These are phyloP conservation scores for Mycena belliarum DNA, from an alignment of 768 basidiomycete species.

Conservation along the genomic window DNA sequence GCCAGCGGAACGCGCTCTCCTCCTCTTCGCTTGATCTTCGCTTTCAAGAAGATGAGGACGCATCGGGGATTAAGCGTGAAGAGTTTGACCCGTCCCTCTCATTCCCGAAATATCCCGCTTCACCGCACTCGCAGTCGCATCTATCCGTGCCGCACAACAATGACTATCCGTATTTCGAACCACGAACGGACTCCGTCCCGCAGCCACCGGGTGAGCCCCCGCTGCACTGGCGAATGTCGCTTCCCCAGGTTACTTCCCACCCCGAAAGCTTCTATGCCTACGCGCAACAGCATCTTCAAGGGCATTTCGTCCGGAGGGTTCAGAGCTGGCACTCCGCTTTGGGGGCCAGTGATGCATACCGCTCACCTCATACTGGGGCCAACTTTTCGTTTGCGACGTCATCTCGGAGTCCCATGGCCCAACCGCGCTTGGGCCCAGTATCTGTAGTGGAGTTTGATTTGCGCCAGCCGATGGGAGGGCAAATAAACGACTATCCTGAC, in stretches of 20 bases:
- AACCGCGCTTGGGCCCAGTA: background rate
- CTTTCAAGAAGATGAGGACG: constrained; percentile 11
- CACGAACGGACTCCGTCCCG: background rate
- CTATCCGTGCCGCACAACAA: background rate
- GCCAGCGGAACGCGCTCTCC: constrained; percentile 31
- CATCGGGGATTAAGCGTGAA: constrained; percentile 14
- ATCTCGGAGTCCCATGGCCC: too few relatives aligned
- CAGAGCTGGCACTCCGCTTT: constrained; percentile 30
- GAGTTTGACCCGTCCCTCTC: background rate
- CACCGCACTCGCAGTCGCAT: background rate
- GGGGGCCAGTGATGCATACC: constrained; percentile 13
- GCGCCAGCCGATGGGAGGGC: background rate
- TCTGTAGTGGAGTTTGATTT: constrained; percentile 7
- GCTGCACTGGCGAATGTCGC: background rate
- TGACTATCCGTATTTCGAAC: background rate
- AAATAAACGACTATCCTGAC: constrained; percentile 18
- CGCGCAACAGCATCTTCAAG: constrained; percentile 13
- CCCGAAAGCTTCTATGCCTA: background rate
- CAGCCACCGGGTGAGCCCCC: background rate
- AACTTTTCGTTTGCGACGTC: too few relatives aligned
- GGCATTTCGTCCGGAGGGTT: constrained; percentile 25
- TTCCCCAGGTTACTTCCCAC: constrained; percentile 11
- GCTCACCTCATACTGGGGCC: constrained; percentile 2
- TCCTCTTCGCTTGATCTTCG: constrained; percentile 27
- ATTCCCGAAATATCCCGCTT: background rate